Base-by-base conservation (phyloP, 306 rosid genomes). In the Acacia acuminata region DNA sequence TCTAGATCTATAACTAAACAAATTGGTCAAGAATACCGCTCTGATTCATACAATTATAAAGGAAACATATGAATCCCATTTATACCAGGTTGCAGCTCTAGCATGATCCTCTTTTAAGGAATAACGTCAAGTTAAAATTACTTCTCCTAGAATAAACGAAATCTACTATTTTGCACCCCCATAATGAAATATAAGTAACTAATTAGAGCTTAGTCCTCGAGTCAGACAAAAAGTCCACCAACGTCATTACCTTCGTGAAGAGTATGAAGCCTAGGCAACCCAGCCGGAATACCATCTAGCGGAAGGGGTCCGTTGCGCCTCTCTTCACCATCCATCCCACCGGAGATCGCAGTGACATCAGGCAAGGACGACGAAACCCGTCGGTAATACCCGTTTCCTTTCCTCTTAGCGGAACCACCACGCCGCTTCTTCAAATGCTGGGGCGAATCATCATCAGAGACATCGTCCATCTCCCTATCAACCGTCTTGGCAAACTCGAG, bases 401-500 rank as follows among this genome's bases (percentile, higher is more conserved):
- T 89, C 68, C 90, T 89, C 77, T 81, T 88, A 53, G 85, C 69
- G 77, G 84, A 72, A 24, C 85, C 50, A 30, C 89, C 58, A 30
- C 86, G 88, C 22, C 90, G 88, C 85, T 84, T 96, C 89, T 77
- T 90, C 82, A 55, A 77, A 77, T 88, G 88, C 85, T 81, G 88
- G 66, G 94, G 90, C 67, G 90, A 88, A 36, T 88, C 96, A 16
- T 25, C 83, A 25, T 86, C 90, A 36, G 82, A 86, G 80, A 27
- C 77, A 9, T 80, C 89, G 2, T 84, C 94, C 42, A 38, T 60
- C n/a, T 86, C 89, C 56, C 86, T 77, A 86, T 94, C 99, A 78
- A 92, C 97, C 40, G 97, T 73, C 85, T 92, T 90, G 5, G 99
- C 94, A 48, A 92, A 91, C 91, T 96, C 99, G 4, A 96, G 87